These are phyloP conservation scores for Melampsora abietis-canadensis DNA, from an alignment of 1,284 basidiomycete genomes.

Conservation along the genomic window DNA sequence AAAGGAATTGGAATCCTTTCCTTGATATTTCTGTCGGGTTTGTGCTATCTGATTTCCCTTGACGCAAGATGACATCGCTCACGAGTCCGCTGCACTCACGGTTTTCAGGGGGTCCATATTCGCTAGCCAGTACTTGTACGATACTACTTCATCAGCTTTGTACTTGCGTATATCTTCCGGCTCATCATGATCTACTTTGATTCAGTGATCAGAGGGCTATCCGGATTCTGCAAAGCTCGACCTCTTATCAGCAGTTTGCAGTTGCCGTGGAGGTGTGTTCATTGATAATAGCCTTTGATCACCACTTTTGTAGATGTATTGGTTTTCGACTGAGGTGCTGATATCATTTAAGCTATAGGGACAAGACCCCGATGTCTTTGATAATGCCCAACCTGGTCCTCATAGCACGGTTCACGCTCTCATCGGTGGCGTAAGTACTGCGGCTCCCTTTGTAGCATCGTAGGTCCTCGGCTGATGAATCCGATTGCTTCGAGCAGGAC, in stretches of 20 bases:
- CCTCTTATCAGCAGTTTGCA: not conserved
- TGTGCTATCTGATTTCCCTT: not conserved
- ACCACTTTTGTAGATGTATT: no score
- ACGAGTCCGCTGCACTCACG: no score
- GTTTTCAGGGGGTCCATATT: constrained; percentile 7
- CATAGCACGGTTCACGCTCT: constrained; percentile 25
- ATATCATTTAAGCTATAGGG: not conserved
- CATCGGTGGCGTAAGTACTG: constrained; percentile 25
- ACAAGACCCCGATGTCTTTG: constrained; percentile 20
- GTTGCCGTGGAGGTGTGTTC: constrained; percentile 14
- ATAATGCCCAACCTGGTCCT: constrained; percentile 20
- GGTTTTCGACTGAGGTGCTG: not conserved
- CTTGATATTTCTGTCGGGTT: not conserved
- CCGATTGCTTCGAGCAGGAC: constrained; percentile 6
- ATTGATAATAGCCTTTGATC: no score
- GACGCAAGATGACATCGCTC: not conserved
- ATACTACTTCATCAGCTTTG: not conserved
- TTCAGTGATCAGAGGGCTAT: constrained; percentile 10
- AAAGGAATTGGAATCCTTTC: constrained; percentile 18
- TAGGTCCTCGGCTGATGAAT: not conserved
- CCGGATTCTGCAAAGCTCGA: not conserved
- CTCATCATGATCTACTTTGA: not conserved
- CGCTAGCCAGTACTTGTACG: not conserved
- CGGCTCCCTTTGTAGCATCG: not conserved
- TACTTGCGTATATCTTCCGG: not conserved